Evolutionary conservation across 2,329 filamentous ascomycete genomes (phyloP).

Genomic region (Colletotrichum abscissum): DNA sequence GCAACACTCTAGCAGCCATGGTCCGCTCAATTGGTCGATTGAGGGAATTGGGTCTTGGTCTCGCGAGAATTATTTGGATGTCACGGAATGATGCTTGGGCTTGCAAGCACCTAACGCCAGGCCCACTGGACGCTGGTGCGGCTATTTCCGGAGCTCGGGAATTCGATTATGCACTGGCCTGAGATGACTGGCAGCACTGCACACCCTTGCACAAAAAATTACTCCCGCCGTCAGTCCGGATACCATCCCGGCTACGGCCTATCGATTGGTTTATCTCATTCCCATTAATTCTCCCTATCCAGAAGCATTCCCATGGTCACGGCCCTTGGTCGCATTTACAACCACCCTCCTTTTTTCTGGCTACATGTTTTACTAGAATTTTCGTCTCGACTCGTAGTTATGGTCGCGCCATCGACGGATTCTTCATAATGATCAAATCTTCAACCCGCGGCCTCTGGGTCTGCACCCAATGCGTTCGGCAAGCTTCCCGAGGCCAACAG

Average conservation of each 20-base stretch:
- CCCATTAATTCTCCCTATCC: constrained; percentile 16
- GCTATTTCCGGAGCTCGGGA: constrained; percentile 43
- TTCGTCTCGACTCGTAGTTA: background rate
- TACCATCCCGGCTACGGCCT: constrained; percentile 13
- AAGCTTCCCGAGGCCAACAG: constrained; percentile 44
- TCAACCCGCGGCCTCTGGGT: constrained; percentile 65
- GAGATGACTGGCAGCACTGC: background rate
- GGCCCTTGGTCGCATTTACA: constrained; percentile 25
- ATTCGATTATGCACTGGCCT: constrained; percentile 33
- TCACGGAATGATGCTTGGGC: constrained; percentile 37
- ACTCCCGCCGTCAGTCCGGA: constrained; percentile 6
- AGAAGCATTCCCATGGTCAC: constrained; percentile 12
- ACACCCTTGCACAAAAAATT: constrained; percentile 32
- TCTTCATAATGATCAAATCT: constrained; percentile 49
- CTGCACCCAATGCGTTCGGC: constrained; percentile 68
- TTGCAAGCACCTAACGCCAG: constrained; percentile 17
- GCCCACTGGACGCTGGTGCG: constrained; percentile 37
- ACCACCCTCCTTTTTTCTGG: constrained; percentile 27
- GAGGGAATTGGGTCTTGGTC: constrained; percentile 37
- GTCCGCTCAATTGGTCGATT: constrained; percentile 59
- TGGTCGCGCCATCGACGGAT: background rate
- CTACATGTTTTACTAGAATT: background rate
- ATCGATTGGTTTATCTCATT: constrained; percentile 16
- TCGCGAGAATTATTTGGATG: constrained; percentile 38
- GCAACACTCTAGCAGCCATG: constrained; percentile 71